Base-by-base conservation (phyloP, 495 filamentous ascomycete genomes). In the Neurospora sp. region DNA sequence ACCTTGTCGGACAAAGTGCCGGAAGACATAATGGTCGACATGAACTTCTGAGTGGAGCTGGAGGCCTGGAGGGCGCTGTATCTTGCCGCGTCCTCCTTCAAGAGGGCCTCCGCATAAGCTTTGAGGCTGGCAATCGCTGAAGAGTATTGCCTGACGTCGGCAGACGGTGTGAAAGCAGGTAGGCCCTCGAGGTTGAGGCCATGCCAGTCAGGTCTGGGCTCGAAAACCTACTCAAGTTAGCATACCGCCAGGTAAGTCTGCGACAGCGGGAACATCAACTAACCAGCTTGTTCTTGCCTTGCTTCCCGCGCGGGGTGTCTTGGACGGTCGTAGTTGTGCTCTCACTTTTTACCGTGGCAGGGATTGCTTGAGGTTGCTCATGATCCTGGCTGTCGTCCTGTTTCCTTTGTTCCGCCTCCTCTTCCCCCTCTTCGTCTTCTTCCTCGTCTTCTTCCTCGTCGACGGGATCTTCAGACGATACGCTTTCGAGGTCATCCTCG, bases 1-100 rank as follows among this genome's bases (percentile, higher is more conserved):
- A 98, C 93, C 81, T 97, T 98, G 83, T 99, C 96, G 41, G 94
- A 96, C 71, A 97, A 87, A 9, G 96, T 99, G 84, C 96, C 96
- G 2, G 94, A 94, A 18, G 94, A 84, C 96, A 99, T 98, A 80
- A 99, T 97, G 6, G 94, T 96, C 2, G 93, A 92, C 84, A 98
- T 90, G 85, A 98, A 99, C 81, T 92, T 96, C 79, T 95, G 91
- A 11, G 94, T 92, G 2, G 96, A 97, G 54, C 92, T 91, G 31
- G 88, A 83, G 1, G 86, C 86, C 39, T 80, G 74, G 35, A 74
- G 79, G 11, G 84, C 80, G 72, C 80, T 93, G 91, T 82, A 91
- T 75, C 60, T 87, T 82, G 81, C 87, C 87, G 83, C 80, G 72
- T 99, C 96, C 38, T 88, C 83, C 72, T 94, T 89, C 2, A 98